Conservation (phyloP, 305 asterid genomes). For the Solanum hybrid region DNA sequence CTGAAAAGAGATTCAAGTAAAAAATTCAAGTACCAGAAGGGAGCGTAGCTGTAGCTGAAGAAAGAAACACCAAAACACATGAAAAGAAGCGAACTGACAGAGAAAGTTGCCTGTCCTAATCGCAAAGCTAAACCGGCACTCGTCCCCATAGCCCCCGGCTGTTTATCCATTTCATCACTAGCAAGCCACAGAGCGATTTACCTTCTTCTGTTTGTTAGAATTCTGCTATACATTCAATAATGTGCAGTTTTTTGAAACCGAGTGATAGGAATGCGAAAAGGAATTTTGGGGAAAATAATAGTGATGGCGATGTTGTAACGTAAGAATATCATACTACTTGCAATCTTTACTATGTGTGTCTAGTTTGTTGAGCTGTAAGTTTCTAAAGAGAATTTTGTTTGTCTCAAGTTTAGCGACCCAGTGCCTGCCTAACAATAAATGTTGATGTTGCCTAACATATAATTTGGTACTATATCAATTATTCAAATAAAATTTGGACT, state of each 20-base stretch:
- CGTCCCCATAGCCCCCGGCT: conserved; percentile 57
- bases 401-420: neutral
- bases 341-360: neutral
- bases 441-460: neutral
- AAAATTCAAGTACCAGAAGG: conserved; percentile 43
- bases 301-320: neutral
- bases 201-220: neutral
- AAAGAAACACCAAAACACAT: conserved; percentile 52
- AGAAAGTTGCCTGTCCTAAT: conserved; percentile 44
- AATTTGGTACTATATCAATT: neutral
- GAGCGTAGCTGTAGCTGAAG: conserved; percentile 60
- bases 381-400: neutral
- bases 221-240: neutral
- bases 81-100: conserved; percentile 54
- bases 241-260: neutral
- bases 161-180: conserved; percentile 19
- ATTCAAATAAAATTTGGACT: neutral
- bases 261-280: neutral
- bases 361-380: neutral
- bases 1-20: neutral
- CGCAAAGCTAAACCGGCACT: conserved; percentile 40
- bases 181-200: neutral
- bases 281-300: neutral
- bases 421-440: neutral
- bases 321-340: neutral